phyloP scores from a whole-genome alignment of 2,329 filamentous ascomycete species.

The Chalaropsis thielavioides region DNA sequence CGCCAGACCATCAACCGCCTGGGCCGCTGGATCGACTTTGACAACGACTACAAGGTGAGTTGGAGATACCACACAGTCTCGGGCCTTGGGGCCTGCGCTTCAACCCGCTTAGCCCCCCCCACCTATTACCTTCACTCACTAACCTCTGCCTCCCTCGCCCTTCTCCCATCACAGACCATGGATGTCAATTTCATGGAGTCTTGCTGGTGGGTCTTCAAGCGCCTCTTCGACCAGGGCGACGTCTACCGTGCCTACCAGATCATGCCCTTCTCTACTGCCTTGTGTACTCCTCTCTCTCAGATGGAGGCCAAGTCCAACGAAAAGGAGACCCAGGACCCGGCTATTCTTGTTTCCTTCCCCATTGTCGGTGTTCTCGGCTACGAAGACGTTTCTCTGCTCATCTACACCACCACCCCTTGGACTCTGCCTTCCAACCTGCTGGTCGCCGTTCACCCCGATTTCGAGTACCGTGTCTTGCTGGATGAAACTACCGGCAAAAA shows the following conservation, averaged over 20 bases:
- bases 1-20: conserved; percentile 57
- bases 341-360: conserved; percentile 57
- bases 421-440: conserved; percentile 65
- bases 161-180: conserved; percentile 41
- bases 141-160: neutral
- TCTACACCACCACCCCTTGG: conserved; percentile 59
- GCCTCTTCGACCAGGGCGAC: conserved; percentile 54
- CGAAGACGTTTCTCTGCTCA: conserved; percentile 42
- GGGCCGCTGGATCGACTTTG: conserved; percentile 66
- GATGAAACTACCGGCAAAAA: conserved; percentile 52
- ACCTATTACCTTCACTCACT: neutral
- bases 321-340: conserved; percentile 60
- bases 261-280: conserved; percentile 62
- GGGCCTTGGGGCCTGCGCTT: neutral
- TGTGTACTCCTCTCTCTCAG: conserved; percentile 60
- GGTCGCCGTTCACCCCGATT: conserved; percentile 58
- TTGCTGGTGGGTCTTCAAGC: conserved; percentile 66
- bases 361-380: conserved; percentile 47
- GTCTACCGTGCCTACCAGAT: conserved; percentile 61
- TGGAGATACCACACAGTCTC: neutral
- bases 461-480: conserved; percentile 62
- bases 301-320: conserved; percentile 66
- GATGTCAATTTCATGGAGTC: conserved; percentile 63
- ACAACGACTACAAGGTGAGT: conserved; percentile 58
- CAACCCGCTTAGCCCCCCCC: neutral